These are phyloP conservation scores for Tuber magnatum DNA, from an alignment of 495 filamentous ascomycete genomes.

Conservation along the genomic window DNA sequence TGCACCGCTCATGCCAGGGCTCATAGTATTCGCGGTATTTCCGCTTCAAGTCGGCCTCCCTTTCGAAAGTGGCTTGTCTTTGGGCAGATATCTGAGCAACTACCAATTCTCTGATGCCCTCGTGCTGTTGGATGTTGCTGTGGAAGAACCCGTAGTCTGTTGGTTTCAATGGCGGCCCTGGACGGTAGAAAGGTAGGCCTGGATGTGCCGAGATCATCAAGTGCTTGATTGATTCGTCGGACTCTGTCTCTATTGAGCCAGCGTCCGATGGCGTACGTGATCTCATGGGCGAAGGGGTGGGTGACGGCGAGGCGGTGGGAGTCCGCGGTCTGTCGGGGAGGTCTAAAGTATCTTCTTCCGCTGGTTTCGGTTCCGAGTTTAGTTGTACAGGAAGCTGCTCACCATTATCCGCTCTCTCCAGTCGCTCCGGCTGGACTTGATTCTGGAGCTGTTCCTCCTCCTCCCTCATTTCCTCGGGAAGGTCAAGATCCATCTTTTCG, in stretches of 20 bases:
- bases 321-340: slow-evolving; percentile 18
- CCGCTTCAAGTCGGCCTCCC: slow-evolving; percentile 31
- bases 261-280: slow-evolving; percentile 29
- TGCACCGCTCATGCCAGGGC: slow-evolving; percentile 32
- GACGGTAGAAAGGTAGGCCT: slow-evolving; percentile 33
- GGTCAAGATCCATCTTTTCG: slow-evolving; percentile 9
- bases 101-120: slow-evolving; percentile 32
- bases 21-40: slow-evolving; percentile 34
- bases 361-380: slow-evolving; percentile 6
- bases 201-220: slow-evolving; percentile 10
- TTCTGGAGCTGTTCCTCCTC: slow-evolving; percentile 25
- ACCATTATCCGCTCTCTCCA: slow-evolving; percentile 12
- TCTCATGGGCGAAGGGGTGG: slow-evolving; percentile 29
- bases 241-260: slow-evolving; percentile 31
- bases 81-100: slow-evolving; percentile 36
- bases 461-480: slow-evolving; percentile 11
- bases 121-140: slow-evolving; percentile 28
- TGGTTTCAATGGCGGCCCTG: slow-evolving; percentile 32
- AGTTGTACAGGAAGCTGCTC: neutral
- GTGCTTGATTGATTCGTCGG: slow-evolving; percentile 22
- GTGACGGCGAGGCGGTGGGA: slow-evolving; percentile 23
- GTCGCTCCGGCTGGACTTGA: slow-evolving; percentile 25
- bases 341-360: slow-evolving; percentile 16
- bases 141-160: slow-evolving; percentile 36
- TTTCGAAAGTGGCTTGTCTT: slow-evolving; percentile 30